Conservation (phyloP, 371 early-diverging fungal genomes). For the Mucor ambiguus region DNA sequence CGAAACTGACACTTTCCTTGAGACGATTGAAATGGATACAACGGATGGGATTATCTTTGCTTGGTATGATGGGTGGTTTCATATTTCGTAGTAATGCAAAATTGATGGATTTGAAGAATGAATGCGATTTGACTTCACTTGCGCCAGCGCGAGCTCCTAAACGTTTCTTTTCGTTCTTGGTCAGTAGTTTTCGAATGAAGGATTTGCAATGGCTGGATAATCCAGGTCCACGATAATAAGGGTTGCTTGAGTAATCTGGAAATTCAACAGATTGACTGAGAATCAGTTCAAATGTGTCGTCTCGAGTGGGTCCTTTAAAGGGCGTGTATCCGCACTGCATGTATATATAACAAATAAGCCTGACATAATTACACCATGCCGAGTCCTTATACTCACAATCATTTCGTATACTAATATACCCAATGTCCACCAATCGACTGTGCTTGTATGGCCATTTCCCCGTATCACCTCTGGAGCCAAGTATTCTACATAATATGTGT, state of each 20-base stretch:
- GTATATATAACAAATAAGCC: not conserved
- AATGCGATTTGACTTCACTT: constrained; percentile 92
- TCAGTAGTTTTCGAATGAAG: constrained; percentile 79
- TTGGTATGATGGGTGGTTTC: constrained; percentile 91
- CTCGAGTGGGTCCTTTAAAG: constrained; percentile 88
- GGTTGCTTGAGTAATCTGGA: constrained; percentile 47
- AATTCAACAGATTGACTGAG: constrained; percentile 75
- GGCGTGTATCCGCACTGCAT: constrained; percentile 82
- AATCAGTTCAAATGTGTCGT: constrained; percentile 83
- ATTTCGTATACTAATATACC: constrained; percentile 96
- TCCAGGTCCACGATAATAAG: constrained; percentile 29
- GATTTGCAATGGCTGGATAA: constrained; percentile 64
- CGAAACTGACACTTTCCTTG: constrained; percentile 65
- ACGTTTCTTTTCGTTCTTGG: constrained; percentile 84
- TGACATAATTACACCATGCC: not conserved
- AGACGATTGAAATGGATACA: constrained; percentile 65
- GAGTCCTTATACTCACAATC: constrained; percentile 55
- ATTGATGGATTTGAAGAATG: constrained; percentile 90
- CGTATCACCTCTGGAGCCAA: constrained; percentile 92
- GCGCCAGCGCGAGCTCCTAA: constrained; percentile 90
- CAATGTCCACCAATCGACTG: constrained; percentile 99
- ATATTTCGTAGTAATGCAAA: constrained; percentile 90
- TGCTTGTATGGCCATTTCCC: constrained; percentile 83
- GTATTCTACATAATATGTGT: constrained; percentile 61
- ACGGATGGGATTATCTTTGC: constrained; percentile 49